Evolutionary conservation across 129 eudicot species (phyloP), one percentile per base, ranked within the genome.

Genomic region (Flaveria brownii): DNA sequence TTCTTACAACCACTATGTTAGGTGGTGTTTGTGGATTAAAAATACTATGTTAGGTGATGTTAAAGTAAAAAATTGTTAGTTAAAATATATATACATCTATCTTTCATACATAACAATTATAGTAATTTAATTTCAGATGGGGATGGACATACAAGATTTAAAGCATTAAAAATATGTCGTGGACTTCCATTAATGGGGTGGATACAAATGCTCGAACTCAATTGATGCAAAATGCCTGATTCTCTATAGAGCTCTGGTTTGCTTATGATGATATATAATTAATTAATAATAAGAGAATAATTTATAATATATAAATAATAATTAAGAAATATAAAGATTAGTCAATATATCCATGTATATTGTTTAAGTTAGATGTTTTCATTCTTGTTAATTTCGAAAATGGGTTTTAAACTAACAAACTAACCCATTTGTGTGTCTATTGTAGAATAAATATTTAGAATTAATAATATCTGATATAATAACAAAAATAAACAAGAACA

Each of bases 151-250:
- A 59, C 30, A 42, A 66, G 69, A 46, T 64, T 18, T 60, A 41
- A 64, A 51, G 74, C 70, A 52, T 61, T 65, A 47, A 66, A 61
- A 42, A 63, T 52, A 25, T 64, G 78, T n/a, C 17, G 65, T 17
- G 42, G 68, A 65, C 52, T 64, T 45, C 70, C 51, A 67, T 26
- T 67, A 73, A 12, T 52, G 78, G 62, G 42, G 69, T 64, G 73
- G 73, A 79, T 75, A 65, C 33, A 68, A 56, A 65, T 72, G 39
- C 78, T 64, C 49, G 70, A 66, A 55, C 65, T 56, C 63, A 71
- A 66, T 73, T 60, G 39, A 65, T 45, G 84, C 75, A 73, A 68
- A 61, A 26, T 61, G 68, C 18, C 42, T 61, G 68, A 26, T 23
- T 60, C 66, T 60, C 66, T 60, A 66, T 39, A 54, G 28, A 73